Evolutionary conservation across 352 stramenopile genomes (phyloP), one percentile per base, ranked within the genome.

Genomic region (Sclerospora graminicola): DNA sequence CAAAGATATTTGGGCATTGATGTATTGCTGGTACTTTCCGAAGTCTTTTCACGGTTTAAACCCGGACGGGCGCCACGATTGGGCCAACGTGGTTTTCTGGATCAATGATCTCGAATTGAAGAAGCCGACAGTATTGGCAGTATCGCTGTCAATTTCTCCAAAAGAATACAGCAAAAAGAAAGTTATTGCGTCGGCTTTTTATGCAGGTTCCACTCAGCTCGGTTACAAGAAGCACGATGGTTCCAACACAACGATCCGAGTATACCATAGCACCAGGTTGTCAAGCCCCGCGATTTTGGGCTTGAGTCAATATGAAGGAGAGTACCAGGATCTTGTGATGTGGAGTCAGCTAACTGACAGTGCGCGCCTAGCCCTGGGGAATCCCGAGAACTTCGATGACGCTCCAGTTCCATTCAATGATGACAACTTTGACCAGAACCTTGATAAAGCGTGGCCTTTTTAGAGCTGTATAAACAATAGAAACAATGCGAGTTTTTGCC

Each of bases 11-110:
- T 48, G 20, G 30, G 44, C 35, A 8, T 45, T 51, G 5, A 33
- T 51, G 43, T 51, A 43, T n/a, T 15, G 33, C 5, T 51, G 43
- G 43, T 51, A 51, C 20, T 44, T 51, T 10, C 43, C 43, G 0
- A 51, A 51, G 24, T 23, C 27, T 19, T 31, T 43, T 19, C 9
- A 33, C 31, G 41, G 26, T 5, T 0, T 4, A 9, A 1, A 9
- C 5, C 5, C 39, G 16, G 15, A 6, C 2, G 27, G 30, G 3
- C 19, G 42, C n/a, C 42, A 42, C 14, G 14, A 41, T 10, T 49
- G 42, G 42, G 7, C 21, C 2, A 42, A 14, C 23, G 14, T 16
- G 8, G 32, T 49, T 6, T n/a, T 49, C n/a, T 49, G 42, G 42
- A 5, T 49, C 6, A 23, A 49, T 13, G 35, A 49, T 30, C 31